phyloP scores from a whole-genome alignment of 225 moss, liverwort and hornwort species.

The Straminergon stramineum region DNA sequence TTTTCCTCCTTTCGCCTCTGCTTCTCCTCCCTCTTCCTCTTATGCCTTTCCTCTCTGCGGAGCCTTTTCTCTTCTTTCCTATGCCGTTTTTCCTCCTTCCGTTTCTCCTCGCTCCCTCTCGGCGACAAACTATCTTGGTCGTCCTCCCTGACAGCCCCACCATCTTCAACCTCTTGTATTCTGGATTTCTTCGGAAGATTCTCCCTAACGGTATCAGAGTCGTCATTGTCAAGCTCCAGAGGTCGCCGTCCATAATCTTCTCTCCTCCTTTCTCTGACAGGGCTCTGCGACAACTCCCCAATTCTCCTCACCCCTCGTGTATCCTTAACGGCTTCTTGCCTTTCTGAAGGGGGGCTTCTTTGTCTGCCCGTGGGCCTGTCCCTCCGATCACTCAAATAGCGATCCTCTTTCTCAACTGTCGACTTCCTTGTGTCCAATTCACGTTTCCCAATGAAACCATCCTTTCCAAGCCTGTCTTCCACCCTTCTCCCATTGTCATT shows the following conservation, averaged over 20 bases:
- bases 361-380: conserved; percentile 36
- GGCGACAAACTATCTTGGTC: conserved; percentile 66
- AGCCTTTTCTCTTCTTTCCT: conserved; percentile 75
- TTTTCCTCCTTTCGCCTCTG: conserved; percentile 68
- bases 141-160: conserved; percentile 28
- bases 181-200: conserved; percentile 33
- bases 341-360: conserved; percentile 28
- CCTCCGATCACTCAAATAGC: conserved; percentile 25
- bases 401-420: conserved; percentile 21
- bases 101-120: conserved; percentile 53
- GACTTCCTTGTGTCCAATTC: conserved; percentile 28
- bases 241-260: conserved; percentile 32
- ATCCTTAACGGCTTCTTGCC: conserved; percentile 15
- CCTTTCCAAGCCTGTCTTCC: conserved; percentile 10
- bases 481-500: conserved; percentile 18
- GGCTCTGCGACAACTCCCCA: conserved; percentile 21
- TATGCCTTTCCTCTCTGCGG: conserved; percentile 79
- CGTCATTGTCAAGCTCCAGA: conserved; percentile 47
- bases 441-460: conserved; percentile 18
- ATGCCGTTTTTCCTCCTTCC: conserved; percentile 58
- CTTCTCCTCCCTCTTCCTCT: conserved; percentile 77
- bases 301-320: conserved; percentile 16
- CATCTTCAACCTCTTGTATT: conserved; percentile 40
- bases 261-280: conserved; percentile 31
- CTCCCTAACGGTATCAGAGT: conserved; percentile 19